phyloP scores from a whole-genome alignment of 768 basidiomycete species.

The Rhizopogon vesiculosus region DNA sequence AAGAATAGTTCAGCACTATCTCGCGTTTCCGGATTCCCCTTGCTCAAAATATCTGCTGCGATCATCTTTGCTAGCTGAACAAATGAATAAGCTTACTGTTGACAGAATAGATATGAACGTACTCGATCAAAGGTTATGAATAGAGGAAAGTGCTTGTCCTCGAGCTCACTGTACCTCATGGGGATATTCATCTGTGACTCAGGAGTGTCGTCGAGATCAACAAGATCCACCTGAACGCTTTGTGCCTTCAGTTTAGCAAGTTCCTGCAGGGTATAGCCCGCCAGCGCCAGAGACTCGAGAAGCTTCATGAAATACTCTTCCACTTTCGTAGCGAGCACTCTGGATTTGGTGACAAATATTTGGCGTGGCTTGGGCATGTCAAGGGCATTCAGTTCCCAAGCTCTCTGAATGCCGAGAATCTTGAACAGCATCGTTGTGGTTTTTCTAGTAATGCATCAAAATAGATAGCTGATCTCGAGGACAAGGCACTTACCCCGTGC shows the following conservation, averaged over 20 bases:
- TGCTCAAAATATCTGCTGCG: conserved; percentile 15
- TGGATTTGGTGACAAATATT: too few relatives aligned
- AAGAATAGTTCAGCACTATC: conserved; percentile 10
- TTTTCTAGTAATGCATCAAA: conserved; percentile 38
- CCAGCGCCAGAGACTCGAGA: too few relatives aligned
- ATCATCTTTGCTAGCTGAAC: conserved; percentile 21
- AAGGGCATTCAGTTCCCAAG: conserved; percentile 34
- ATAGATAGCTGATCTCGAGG: neutral
- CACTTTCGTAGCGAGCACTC: too few relatives aligned
- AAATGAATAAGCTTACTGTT: neutral
- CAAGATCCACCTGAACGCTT: too few relatives aligned
- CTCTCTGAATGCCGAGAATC: conserved; percentile 64
- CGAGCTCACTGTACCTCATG: too few relatives aligned
- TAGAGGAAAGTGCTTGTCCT: conserved; percentile 57
- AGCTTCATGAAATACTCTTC: too few relatives aligned
- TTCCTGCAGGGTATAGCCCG: too few relatives aligned
- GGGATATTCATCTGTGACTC: too few relatives aligned
- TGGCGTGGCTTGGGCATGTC: conserved; percentile 35
- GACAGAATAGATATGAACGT: conserved; percentile 5
- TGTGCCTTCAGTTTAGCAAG: too few relatives aligned
- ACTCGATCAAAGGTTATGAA: conserved; percentile 67
- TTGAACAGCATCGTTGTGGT: conserved; percentile 77
- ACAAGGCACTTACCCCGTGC: conserved; percentile 52
- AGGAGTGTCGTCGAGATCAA: too few relatives aligned
- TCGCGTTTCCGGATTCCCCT: conserved; percentile 2